phyloP scores from a whole-genome alignment of 805 yeast genomes.

The Saturnispora gosingensis region DNA sequence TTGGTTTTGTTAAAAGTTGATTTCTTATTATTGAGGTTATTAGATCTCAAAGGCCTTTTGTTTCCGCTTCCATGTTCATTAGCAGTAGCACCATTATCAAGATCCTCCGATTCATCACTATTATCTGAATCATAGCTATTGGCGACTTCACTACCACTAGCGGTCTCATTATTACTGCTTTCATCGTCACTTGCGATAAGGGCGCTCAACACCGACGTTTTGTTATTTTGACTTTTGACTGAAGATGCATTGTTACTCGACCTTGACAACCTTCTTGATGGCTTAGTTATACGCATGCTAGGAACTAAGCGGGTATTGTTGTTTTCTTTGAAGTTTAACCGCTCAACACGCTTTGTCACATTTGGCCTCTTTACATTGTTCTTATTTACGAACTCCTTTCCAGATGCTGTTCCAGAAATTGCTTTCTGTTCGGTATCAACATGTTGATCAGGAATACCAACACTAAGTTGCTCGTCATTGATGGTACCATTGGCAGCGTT shows the following conservation, averaged over 20 bases:
- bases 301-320: background rate
- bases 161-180: background rate
- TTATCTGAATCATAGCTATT: background rate
- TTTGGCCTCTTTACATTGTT: background rate
- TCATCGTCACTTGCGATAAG: constrained; percentile 1
- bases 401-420: background rate
- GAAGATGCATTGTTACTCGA: background rate
- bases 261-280: background rate
- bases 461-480: background rate
- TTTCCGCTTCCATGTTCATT: background rate
- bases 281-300: background rate
- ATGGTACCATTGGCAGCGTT: background rate
- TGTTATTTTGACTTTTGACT: background rate
- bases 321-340: background rate
- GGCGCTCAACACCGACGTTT: background rate
- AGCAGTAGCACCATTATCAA: background rate
- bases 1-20: background rate
- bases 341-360: background rate
- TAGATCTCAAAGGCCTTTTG: background rate
- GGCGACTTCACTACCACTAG: background rate
- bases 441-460: background rate
- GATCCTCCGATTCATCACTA: background rate
- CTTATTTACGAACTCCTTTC: background rate
- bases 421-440: background rate
- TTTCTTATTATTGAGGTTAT: background rate